Conservation (phyloP, 1,139 yeast species). For the Yarrowia galli region DNA sequence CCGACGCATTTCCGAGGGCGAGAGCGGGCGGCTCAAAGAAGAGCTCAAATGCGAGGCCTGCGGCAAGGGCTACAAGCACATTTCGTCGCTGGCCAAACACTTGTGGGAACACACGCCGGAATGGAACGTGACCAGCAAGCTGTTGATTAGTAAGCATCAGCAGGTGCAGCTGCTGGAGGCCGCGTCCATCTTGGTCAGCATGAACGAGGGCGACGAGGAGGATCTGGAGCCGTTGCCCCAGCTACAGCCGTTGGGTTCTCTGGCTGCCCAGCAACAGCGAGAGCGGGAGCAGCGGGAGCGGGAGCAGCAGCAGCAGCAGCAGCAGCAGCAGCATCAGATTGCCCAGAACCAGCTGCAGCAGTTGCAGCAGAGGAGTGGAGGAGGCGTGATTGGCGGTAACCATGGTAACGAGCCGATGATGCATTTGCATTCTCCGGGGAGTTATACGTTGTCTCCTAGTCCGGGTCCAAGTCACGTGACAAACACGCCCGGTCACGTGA, state of each 20-base stretch:
- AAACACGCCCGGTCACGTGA: not conserved
- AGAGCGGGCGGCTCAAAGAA: slow-evolving; percentile 81
- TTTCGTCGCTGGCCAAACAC: slow-evolving; percentile 77
- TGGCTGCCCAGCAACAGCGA: slow-evolving; percentile 24
- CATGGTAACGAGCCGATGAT: slow-evolving; percentile 22
- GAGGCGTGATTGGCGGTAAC: too few species aligned
- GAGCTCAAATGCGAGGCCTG: slow-evolving; percentile 88
- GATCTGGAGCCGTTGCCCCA: slow-evolving; percentile 12
- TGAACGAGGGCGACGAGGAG: slow-evolving; percentile 61
- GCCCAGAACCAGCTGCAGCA: slow-evolving; percentile 34
- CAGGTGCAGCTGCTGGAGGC: slow-evolving; percentile 90
- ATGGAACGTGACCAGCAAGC: slow-evolving; percentile 84
- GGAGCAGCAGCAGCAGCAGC: slow-evolving; percentile 32
- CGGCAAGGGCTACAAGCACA: slow-evolving; percentile 88
- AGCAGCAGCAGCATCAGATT: slow-evolving; percentile 35
- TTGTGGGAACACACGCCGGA: slow-evolving; percentile 92
- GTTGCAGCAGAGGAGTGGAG: slow-evolving; percentile 1
- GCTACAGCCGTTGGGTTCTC: slow-evolving; percentile 14
- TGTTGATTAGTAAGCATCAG: slow-evolving; percentile 85
- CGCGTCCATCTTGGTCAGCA: slow-evolving; percentile 82
- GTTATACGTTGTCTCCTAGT: not conserved
- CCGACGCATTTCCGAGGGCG: slow-evolving; percentile 84
- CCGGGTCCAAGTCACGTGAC: not conserved
- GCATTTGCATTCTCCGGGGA: slow-evolving; percentile 25
- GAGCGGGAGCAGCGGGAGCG: slow-evolving; percentile 29